phyloP scores from a whole-genome alignment of 345 rosid genomes.

The Lepidium sativum region DNA sequence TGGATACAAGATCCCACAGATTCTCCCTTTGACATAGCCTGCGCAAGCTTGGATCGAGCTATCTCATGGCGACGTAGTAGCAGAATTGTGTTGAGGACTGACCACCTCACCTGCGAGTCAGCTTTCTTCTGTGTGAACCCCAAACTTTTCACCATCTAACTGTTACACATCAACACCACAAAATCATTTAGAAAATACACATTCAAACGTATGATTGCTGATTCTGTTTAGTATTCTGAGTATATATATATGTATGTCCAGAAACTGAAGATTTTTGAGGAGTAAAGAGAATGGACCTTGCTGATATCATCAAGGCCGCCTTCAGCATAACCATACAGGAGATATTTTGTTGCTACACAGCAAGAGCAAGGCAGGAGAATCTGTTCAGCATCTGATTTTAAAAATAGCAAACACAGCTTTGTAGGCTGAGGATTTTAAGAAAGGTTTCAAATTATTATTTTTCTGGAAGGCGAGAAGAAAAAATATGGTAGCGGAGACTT shows the following conservation, averaged over 20 bases:
- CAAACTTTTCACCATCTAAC: constrained; percentile 68
- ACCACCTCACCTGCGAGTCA: constrained; percentile 88
- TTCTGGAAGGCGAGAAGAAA: neutral
- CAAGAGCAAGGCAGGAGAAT: constrained; percentile 84
- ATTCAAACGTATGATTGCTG: neutral
- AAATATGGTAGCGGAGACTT: constrained; percentile 70
- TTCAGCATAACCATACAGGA: constrained; percentile 67
- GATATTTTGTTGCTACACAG: constrained; percentile 76
- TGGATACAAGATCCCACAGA: constrained; percentile 67
- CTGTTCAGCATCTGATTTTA: constrained; percentile 64
- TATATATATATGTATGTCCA: neutral
- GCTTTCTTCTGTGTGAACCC: constrained; percentile 88
- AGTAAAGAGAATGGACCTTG: constrained; percentile 39
- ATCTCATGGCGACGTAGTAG: constrained; percentile 63
- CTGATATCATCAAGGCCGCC: constrained; percentile 84
- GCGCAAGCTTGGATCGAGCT: constrained; percentile 59
- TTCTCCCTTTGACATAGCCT: constrained; percentile 59
- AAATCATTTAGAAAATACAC: neutral
- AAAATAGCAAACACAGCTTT: neutral
- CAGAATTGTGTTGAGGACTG: constrained; percentile 62
- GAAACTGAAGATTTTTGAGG: neutral
- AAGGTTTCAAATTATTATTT: neutral
- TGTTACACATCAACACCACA: constrained; percentile 22
- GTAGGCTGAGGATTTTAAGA: neutral
- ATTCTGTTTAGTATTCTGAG: neutral